Percentiles rank a stretch among this genome's conserved stretches.
Conservation (phyloP, 1,139 yeast species). For the Nakaseomyces nivariensis region DNA sequence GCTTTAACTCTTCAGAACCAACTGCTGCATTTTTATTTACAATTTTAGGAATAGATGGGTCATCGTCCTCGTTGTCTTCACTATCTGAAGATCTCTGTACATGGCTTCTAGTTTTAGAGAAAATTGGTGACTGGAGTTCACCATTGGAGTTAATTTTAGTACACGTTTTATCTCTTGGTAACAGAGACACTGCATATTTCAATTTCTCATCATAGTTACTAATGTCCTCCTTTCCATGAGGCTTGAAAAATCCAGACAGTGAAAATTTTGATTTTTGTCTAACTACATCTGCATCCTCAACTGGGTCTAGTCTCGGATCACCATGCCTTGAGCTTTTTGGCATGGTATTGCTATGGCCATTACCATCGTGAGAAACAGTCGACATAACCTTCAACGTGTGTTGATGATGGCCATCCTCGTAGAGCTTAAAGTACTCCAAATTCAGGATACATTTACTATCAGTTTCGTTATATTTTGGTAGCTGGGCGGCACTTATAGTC, state of each 20-base stretch:
- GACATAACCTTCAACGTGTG: constrained; percentile 12
- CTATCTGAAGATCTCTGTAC: constrained; percentile 19
- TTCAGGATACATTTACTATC: constrained; percentile 6
- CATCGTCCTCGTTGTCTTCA: constrained; percentile 26
- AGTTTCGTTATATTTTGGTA: not conserved
- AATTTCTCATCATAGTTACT: constrained; percentile 14
- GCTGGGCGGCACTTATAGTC: not conserved
- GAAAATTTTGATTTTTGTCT: constrained; percentile 4
- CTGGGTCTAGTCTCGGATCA: not conserved
- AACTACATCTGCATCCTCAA: not conserved
- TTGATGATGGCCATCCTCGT: constrained; percentile 13
- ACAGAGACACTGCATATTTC: constrained; percentile 19
- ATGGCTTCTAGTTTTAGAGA: constrained; percentile 9
- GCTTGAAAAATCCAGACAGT: constrained; percentile 17
- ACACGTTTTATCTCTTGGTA: constrained; percentile 11
- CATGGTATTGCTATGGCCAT: not conserved
- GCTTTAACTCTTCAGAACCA: constrained; percentile 40
- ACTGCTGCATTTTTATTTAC: constrained; percentile 40
- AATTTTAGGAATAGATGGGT: constrained; percentile 25
- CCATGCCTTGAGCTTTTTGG: not conserved
- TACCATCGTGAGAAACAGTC: constrained; percentile 3
- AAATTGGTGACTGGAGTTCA: not conserved
- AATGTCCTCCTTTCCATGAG: constrained; percentile 9
- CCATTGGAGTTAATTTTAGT: constrained; percentile 16
- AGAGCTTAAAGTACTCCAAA: constrained; percentile 10